Conservation (phyloP, 2,329 filamentous ascomycete genomes). For the Nemania sp. region DNA sequence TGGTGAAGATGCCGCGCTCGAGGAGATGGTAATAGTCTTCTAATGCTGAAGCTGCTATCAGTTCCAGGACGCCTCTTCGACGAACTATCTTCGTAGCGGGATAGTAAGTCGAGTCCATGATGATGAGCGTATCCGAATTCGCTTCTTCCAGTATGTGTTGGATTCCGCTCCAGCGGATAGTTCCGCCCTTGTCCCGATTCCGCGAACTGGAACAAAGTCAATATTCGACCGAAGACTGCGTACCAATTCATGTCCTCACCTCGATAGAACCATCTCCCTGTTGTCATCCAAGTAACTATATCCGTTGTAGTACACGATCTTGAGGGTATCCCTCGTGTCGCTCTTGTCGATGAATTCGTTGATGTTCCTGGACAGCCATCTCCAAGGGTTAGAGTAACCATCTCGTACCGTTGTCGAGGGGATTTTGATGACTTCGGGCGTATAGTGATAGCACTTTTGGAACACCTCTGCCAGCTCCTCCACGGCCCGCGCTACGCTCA, state of each 20-base stretch:
- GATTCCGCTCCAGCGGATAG: constrained; percentile 60
- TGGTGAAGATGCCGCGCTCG: constrained; percentile 58
- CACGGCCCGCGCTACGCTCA: constrained; percentile 47
- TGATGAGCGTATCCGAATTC: constrained; percentile 58
- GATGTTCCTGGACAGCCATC: constrained; percentile 58
- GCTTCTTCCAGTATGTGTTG: constrained; percentile 62
- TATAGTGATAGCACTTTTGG: constrained; percentile 57
- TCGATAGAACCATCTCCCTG: constrained; percentile 61
- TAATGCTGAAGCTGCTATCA: constrained; percentile 60
- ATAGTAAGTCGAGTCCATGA: constrained; percentile 64
- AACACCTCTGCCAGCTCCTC: constrained; percentile 56
- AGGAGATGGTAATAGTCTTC: constrained; percentile 55
- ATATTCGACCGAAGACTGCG: constrained; percentile 16
- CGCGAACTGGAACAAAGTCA: constrained; percentile 49
- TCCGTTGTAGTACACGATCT: constrained; percentile 63
- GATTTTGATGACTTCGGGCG: constrained; percentile 53
- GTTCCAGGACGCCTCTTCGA: constrained; percentile 58
- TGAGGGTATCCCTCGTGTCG: constrained; percentile 60
- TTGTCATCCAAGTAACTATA: constrained; percentile 59
- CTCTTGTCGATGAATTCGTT: constrained; percentile 58
- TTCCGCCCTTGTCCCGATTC: constrained; percentile 50
- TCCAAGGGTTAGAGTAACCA: constrained; percentile 53
- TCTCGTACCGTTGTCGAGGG: constrained; percentile 50
- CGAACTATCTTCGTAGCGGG: constrained; percentile 57
- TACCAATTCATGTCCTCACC: constrained; percentile 44